Base-by-base conservation (phyloP, 2,329 filamentous ascomycete species). In the Colletotrichum liaoningense region DNA sequence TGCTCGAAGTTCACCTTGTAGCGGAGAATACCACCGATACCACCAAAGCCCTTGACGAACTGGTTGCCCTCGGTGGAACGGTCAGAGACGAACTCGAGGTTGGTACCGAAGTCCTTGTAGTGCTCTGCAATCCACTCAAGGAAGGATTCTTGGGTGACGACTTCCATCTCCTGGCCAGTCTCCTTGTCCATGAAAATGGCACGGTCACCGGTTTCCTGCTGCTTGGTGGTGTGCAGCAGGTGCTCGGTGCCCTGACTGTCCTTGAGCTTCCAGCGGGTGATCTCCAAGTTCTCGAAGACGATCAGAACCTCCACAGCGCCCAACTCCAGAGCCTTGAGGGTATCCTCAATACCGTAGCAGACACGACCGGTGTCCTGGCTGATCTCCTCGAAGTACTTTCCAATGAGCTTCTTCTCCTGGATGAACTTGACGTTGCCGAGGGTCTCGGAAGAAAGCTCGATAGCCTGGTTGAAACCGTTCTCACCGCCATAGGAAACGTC, bases 1-100 rank as follows among this genome's bases (percentile, higher is more conserved):
- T 99, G 97, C 87, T 99, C 97, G 87, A 99, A 99, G 89, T 99
- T 99, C 89, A 99, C 95, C 89, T 98, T 98, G 92, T 99, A 99
- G 79, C 97, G 95, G 82, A 99, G 92, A 81, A 99, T 93, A 77
- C 96, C 96, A 78, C 97, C 97, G 79, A 99, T 98, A 81, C 97
- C 97, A 92, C 97, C 97, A 82, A 99, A 99, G 76, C 97, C 97
- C 88, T 98, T 98, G 81, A 99, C 97, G 86, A 99, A 99, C 88
- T 99, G 97, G 87, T 99, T 99, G 83, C 97, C 97, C 87, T 99
- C 97, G 74, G 94, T 97, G 74, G 96, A 98, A 77, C 95, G 93
- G 83, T 99, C 97, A 62, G 97, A 98, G 76, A 99, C 97, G 79
- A 99, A 99, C 84, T 99, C 97, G 56, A 99, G 91, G 38, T 92